phyloP scores from a whole-genome alignment of 768 basidiomycete genomes.

The Hysterangium stoloniferum region DNA sequence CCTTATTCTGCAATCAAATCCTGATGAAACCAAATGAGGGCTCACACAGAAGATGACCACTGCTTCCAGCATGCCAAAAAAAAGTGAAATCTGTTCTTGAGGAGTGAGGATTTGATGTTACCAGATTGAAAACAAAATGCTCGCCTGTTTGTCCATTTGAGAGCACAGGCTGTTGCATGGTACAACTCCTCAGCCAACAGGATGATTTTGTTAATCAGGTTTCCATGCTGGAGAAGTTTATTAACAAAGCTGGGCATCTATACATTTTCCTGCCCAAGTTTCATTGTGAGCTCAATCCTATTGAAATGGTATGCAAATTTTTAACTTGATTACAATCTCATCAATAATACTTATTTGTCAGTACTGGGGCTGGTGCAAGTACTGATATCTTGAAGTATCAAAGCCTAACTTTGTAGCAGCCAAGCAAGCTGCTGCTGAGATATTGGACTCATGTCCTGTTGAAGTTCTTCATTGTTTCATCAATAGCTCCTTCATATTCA shows the following conservation, averaged over 20 bases:
- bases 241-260: constrained; percentile 3
- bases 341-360: constrained; percentile 9
- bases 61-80: constrained; percentile 24
- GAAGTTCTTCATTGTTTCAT: too few relatives aligned
- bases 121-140: constrained; percentile 28
- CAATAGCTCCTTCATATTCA: too few relatives aligned
- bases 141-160: constrained; percentile 30
- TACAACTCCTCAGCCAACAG: constrained; percentile 29
- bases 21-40: constrained; percentile 20
- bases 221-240: constrained; percentile 26
- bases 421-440: too few relatives aligned
- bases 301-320: constrained; percentile 6
- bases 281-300: constrained; percentile 12
- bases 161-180: constrained; percentile 30
- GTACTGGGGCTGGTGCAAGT: constrained; percentile 35
- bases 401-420: too few relatives aligned
- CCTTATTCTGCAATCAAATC: constrained; percentile 32
- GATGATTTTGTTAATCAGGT: constrained; percentile 33
- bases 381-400: too few relatives aligned
- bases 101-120: constrained; percentile 34
- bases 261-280: constrained; percentile 15
- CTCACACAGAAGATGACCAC: constrained; percentile 30
- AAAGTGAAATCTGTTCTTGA: constrained; percentile 28
- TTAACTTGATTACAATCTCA: background rate
- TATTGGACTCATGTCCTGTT: too few relatives aligned